Conservation (phyloP, 768 basidiomycete species). For the Lactarius tabidus region DNA sequence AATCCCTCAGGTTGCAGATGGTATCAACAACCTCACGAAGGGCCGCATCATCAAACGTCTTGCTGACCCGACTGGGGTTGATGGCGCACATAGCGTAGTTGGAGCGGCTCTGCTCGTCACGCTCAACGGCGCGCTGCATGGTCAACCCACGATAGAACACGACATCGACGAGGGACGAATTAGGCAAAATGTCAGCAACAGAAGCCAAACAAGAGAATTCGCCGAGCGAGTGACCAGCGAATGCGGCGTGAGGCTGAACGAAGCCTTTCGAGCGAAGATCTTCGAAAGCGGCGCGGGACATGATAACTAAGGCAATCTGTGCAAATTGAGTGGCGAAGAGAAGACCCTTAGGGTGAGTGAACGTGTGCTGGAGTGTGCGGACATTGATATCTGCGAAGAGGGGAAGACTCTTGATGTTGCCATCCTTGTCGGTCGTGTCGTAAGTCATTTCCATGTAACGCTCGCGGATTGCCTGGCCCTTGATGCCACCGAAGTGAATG, state of each 20-base stretch:
- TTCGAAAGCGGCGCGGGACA: slow-evolving; percentile 97
- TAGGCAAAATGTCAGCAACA: slow-evolving; percentile 93
- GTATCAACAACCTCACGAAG: slow-evolving; percentile 96
- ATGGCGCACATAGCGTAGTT: slow-evolving; percentile 99
- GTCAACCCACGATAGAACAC: slow-evolving; percentile 99
- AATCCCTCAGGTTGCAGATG: slow-evolving; percentile 70
- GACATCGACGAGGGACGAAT: slow-evolving; percentile 93
- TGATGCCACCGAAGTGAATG: slow-evolving; percentile 98
- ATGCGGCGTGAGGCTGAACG: slow-evolving; percentile 86
- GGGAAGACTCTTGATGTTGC: slow-evolving; percentile 91
- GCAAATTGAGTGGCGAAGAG: slow-evolving; percentile 98
- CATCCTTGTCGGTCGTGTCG: slow-evolving; percentile 95
- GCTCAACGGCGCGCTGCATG: slow-evolving; percentile 99
- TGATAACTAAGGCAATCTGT: slow-evolving; percentile 96
- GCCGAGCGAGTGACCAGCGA: slow-evolving; percentile 97
- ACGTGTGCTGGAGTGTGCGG: slow-evolving; percentile 96
- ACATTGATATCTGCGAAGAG: slow-evolving; percentile 94
- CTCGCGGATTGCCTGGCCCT: slow-evolving; percentile 95
- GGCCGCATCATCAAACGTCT: slow-evolving; percentile 90
- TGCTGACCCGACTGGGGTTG: slow-evolving; percentile 92
- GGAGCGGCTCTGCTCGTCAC: slow-evolving; percentile 87
- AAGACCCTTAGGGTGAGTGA: slow-evolving; percentile 92
- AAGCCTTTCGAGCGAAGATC: slow-evolving; percentile 97
- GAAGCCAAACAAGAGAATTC: slow-evolving; percentile 98
- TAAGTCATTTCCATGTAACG: slow-evolving; percentile 99